These are phyloP conservation scores for Phylloporus rhodoxanthus DNA, from an alignment of 768 basidiomycete species.

Conservation along the genomic window DNA sequence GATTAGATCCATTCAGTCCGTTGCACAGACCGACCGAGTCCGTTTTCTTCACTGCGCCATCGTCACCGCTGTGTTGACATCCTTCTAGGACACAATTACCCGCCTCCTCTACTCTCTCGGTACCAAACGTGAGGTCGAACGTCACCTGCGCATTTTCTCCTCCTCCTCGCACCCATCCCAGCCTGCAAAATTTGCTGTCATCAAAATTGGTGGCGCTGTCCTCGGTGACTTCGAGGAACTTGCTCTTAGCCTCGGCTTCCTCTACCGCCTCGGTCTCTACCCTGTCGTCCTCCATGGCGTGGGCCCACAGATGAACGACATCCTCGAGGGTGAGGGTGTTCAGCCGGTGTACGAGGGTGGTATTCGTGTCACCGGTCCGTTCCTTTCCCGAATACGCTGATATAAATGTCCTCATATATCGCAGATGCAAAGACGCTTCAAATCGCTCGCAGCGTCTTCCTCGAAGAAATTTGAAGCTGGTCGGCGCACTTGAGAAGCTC, in stretches of 20 bases:
- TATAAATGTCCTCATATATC: background rate
- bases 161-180: slow-evolving; percentile 85
- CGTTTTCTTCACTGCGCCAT: slow-evolving; percentile 18
- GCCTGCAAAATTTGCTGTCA: slow-evolving; percentile 93
- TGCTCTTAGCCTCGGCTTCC: slow-evolving; percentile 90
- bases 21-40: slow-evolving; percentile 73
- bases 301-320: slow-evolving; percentile 91
- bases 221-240: slow-evolving; percentile 89
- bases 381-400: background rate
- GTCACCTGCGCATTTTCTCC: slow-evolving; percentile 96
- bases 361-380: slow-evolving; percentile 88
- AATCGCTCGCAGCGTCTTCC: slow-evolving; percentile 92
- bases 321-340: slow-evolving; percentile 88
- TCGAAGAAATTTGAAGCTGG: slow-evolving; percentile 97
- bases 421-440: slow-evolving; percentile 89
- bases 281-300: slow-evolving; percentile 96
- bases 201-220: slow-evolving; percentile 97
- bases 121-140: slow-evolving; percentile 94
- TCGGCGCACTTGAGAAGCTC: slow-evolving; percentile 85
- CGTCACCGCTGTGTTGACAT: background rate
- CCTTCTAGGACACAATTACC: slow-evolving; percentile 85
- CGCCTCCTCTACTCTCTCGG: slow-evolving; percentile 95
- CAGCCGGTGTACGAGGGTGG: slow-evolving; percentile 97
- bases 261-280: slow-evolving; percentile 96
- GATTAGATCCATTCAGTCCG: slow-evolving; percentile 48